Base-by-base conservation (phyloP, 768 basidiomycete genomes). In the Boletus reticulatus region DNA sequence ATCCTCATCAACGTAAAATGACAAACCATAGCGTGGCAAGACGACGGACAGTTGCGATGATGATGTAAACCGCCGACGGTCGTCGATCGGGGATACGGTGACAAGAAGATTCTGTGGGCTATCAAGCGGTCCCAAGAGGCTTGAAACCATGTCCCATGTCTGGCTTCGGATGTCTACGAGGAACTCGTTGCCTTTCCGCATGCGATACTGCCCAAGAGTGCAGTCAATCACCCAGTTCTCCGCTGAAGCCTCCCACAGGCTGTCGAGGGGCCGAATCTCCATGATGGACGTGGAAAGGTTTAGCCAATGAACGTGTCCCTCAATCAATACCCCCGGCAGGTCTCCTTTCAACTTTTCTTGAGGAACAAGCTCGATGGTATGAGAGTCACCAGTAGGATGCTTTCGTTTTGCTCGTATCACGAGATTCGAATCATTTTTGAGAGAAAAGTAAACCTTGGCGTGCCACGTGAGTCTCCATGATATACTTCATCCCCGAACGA, bases 1-100 rank as follows among this genome's bases (percentile, higher is more conserved):
- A 3, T 62, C 62, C 1, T 64, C 43, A 31, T 73, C 68, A 19
- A 78, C 32, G 44, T 72, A 73, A 50, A 82, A 82, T 0, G 72
- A 67, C 9, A 82, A 62, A 3, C 66, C 62, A 48, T 75, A 76
- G 17, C 78, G 76, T 31, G 77, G 78, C 7, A 82, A 61, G 1
- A 63, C 53, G 39, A 74, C 65, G 1, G 58, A 63, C 0, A 81
- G n/a, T n/a, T n/a, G n/a, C n/a, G n/a, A n/a, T n/a, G 52, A 36
- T 19, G 50, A 44, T 0, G 19, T 39, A 12, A n/a, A n/a, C n/a
- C n/a, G n/a, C n/a, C n/a, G n/a, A n/a, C n/a, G 27, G 3, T 13
- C 48, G 22, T 55, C 16, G 6, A 9, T 37, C 5, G 38, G n/a
- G 6, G 46, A 49, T 17, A 16, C 32, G 0, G 52, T 64, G 24